Evolutionary conservation across 164 flowering plant species (phyloP), one percentile per base, ranked within the genome.

Genomic region (Berberis thunbergii): DNA sequence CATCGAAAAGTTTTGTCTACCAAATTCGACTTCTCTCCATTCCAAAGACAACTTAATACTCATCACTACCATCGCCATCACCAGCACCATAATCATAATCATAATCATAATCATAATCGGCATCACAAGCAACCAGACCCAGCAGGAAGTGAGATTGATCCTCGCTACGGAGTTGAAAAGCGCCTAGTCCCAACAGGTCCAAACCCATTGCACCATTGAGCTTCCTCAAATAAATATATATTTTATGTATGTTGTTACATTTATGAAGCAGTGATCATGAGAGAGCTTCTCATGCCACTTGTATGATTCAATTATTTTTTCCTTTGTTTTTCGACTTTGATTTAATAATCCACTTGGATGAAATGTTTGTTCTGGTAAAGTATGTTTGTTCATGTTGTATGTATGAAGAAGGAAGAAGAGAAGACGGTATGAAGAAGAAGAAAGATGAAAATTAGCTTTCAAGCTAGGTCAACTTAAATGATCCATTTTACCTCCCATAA

Each of bases 141-240:
- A 2, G 39, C 53, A 1, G 77, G 45, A 40, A 38, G 41, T 9
- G 80, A 79, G 65, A 75, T 79, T 41, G 89, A 83, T 56, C 84
- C 83, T 1, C 72, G 76, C 8, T 83, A 75, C 50, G 84, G 83
- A 2, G 76, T 63, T 6, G 83, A 83, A 3, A 81, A 81, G 64
- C 72, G 90, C 38, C 72, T 78, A 43, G 87, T 85, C 26, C 90
- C 90, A 2, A 77, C 83, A 2, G 90, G 90, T 64, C 90, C 90
- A 12, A 83, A 85, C 68, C 90, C 90, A 2, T 72, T 85, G 69
- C 90, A 85, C 81, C 87, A 85, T 76, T 85, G 75, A 83, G 11
- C 43, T 46, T 40, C 26, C 12, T 11, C 49, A 60, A 44, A 13
- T 57, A n/a, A 11, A 3, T 42, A 57, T 57, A 38, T 10, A 3